These are phyloP conservation scores for Pseudocercospora cruenta DNA, from an alignment of 2,329 filamentous ascomycete genomes.

Conservation along the genomic window DNA sequence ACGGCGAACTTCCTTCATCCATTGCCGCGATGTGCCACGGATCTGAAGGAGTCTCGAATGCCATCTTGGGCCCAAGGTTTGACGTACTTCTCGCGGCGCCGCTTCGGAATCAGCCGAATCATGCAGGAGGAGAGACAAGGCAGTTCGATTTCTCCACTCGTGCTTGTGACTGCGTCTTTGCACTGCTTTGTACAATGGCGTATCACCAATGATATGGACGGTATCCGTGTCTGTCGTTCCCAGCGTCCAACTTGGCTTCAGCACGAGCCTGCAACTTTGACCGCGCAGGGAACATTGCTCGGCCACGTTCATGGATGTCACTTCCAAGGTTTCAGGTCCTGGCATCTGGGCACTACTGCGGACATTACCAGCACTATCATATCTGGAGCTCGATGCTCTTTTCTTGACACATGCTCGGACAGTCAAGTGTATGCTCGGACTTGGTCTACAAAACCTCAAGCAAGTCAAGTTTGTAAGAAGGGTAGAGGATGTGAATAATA, in stretches of 20 bases:
- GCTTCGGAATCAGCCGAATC: constrained; percentile 6
- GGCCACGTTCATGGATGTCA: not conserved
- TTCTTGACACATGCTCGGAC: constrained; percentile 10
- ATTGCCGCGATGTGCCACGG: constrained; percentile 32
- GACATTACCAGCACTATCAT: constrained; percentile 13
- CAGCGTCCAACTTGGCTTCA: constrained; percentile 2
- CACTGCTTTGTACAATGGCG: not conserved
- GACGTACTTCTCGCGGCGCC: constrained; percentile 3
- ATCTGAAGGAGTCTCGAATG: constrained; percentile 19
- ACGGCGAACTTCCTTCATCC: constrained; percentile 40
- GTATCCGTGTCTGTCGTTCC: not conserved
- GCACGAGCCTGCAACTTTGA: constrained; percentile 8
- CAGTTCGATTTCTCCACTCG: not conserved
- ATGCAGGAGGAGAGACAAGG: not conserved
- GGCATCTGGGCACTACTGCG: constrained; percentile 15
- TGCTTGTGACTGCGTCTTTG: not conserved
- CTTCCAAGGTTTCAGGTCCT: not conserved
- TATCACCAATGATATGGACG: not conserved
- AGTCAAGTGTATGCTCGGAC: constrained; percentile 6
- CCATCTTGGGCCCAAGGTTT: constrained; percentile 12
- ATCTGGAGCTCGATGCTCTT: constrained; percentile 23
- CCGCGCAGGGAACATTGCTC: constrained; percentile 3
- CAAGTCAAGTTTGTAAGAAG: constrained; percentile 9
- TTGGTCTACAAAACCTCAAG: constrained; percentile 7
- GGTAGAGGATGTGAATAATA: not conserved